Percentiles rank a stretch among this genome's conserved stretches.
phyloP scores from a whole-genome alignment of 192 early-diverging fungal genomes.

The Chytriomyces sp. region DNA sequence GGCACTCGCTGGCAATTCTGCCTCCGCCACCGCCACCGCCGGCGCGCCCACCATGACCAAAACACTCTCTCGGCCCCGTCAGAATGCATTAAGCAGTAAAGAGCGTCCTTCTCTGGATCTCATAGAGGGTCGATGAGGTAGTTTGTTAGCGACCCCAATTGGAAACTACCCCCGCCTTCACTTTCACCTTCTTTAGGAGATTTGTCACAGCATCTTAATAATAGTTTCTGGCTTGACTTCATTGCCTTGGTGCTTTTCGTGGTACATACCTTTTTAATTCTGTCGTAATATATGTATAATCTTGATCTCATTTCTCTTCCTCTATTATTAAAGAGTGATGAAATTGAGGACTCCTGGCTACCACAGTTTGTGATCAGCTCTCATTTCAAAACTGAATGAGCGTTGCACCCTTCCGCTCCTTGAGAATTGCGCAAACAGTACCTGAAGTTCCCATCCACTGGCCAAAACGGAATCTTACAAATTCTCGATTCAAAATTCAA shows the following conservation, averaged over 20 bases:
- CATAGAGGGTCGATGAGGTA: background rate
- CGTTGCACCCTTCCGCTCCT: too few relatives aligned
- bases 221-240: too few relatives aligned
- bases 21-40: background rate
- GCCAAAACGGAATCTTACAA: too few relatives aligned
- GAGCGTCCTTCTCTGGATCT: background rate
- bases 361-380: too few relatives aligned
- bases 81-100: background rate
- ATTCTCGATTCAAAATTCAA: too few relatives aligned
- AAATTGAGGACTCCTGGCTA: too few relatives aligned
- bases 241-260: too few relatives aligned
- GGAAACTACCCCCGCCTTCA: background rate
- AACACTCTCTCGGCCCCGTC: background rate
- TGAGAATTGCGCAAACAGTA: too few relatives aligned
- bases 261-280: background rate
- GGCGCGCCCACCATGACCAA: background rate
- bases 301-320: background rate
- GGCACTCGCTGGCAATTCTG: background rate
- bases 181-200: background rate
- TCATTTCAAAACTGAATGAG: too few relatives aligned
- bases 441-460: too few relatives aligned
- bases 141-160: background rate
- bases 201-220: background rate
- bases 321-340: too few relatives aligned
- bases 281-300: background rate